Evolutionary conservation across 768 basidiomycete species (phyloP), one percentile per base, ranked within the genome.

Genomic region (Hericium coralloides): DNA sequence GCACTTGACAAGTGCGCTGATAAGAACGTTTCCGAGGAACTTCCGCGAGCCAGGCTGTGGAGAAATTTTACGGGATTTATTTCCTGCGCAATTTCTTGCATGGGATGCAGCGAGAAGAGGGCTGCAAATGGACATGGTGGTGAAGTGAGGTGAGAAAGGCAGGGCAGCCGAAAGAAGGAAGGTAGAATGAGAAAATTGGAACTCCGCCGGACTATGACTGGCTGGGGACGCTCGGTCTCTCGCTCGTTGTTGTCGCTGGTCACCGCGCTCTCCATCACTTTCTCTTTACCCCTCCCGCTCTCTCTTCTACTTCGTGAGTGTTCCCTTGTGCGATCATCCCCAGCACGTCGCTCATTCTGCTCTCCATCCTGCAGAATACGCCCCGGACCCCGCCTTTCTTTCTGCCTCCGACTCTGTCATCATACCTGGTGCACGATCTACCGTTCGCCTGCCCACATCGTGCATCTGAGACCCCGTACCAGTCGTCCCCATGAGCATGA

Each of bases 401-500:
- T 39, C 55, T 45, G 41, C 43, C 51, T 36, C 51, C 43, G 51
- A 43, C 12, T 5, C 48, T 49, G 37, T 38, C 31, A 23, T 51
- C 53, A 12, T 47, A 23, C 43, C 37, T 37, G 9, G 50, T 23
- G 8, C 49, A 12, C 18, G 25, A 38, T n/a, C 37, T 15, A 14
- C 37, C 23, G 31, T 31, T 20, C 43, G 18, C 43, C 43, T 45
- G 43, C n/a, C 43, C n/a, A 18, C 47, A 41, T 23, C 49, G 10
- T 38, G 15, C 25, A 25, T 41, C 31, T 50, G 43, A 45, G 43
- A 45, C 43, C n/a, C 43, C 43, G 20, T 17, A 15, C 8, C 4
- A 31, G 9, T 45, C 43, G 43, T n/a, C 20, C 6, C 15, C 20
- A 45, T 20, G 43, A 65, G 62, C 38, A 89, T 89, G 87, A 87